Evolutionary conservation across 345 rosid genomes (phyloP), one percentile per base, ranked within the genome.

Genomic region (Eucalyptus decipiens): DNA sequence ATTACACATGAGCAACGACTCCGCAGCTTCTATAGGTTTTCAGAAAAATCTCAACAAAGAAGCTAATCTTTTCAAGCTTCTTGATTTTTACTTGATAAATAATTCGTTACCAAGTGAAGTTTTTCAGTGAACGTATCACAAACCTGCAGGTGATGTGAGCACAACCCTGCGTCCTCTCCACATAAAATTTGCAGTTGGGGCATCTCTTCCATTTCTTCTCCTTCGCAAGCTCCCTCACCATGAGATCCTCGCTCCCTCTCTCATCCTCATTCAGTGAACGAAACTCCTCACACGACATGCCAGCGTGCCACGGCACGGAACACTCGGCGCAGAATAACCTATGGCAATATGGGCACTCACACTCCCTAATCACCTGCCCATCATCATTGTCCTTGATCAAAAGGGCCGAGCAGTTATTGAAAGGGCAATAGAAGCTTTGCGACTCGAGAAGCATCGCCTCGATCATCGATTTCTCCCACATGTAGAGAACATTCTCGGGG

Each of bases 261-360:
- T 94, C 95, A n/a, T 92, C 92, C 89, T 83, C 90, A 34, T 89
- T 90, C 89, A 94, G 86, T 45, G 87, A 88, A 89, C 69, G 91
- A 16, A 58, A 76, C 90, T 92, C 93, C 87, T 86, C 89, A 86
- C 95, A 94, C 15, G 65, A 88, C 6, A 94, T 26, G 24, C 92
- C 94, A 1, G 88, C 43, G 86, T 94, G 96, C 96, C 94, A 94
- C 3, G 93, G 91, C 23, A 92, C 95, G 28, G 23, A 21, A 34
- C 95, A 93, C 65, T 49, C 86, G 1, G 93, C 96, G 67, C 94
- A 94, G 88, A 94, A 94, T 93, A 93, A 87, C 48, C 97, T 92
- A 28, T 93, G 95, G 86, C 97, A 95, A 52, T 90, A 91, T 0
- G 98, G 97, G 67, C 98, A 96, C 91, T 96, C 96, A 5, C 95